phyloP scores from a whole-genome alignment of 768 basidiomycete species.

The Tricholoma saponaceum region DNA sequence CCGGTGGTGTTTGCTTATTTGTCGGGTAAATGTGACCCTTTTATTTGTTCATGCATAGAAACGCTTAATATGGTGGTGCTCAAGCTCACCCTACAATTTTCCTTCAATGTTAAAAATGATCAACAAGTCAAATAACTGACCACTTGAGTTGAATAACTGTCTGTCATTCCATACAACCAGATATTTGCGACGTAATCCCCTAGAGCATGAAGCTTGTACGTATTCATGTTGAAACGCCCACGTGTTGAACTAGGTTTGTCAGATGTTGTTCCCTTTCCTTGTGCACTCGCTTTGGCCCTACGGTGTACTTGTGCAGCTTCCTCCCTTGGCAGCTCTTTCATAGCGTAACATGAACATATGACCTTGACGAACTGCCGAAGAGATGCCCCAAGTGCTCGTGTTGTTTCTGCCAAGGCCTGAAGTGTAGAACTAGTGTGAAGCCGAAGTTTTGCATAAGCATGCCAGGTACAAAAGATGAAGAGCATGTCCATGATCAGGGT shows the following conservation, averaged over 20 bases:
- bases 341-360: constrained; percentile 3
- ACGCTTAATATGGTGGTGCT: constrained; percentile 4
- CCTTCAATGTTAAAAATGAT: background rate
- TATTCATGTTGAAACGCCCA: constrained; percentile 2
- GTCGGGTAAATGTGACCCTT: background rate
- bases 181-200: constrained; percentile 11
- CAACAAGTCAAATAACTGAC: constrained; percentile 1
- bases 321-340: constrained; percentile 7
- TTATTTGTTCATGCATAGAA: constrained; percentile 3
- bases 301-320: background rate
- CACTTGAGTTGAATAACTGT: constrained; percentile 12
- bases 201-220: constrained; percentile 9
- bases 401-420: background rate
- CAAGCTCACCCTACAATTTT: constrained; percentile 9
- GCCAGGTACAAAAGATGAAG: constrained; percentile 7
- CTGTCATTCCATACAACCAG: constrained; percentile 6
- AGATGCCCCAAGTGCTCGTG: background rate
- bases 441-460: constrained; percentile 8
- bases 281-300: background rate
- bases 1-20: constrained; percentile 2
- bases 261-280: background rate
- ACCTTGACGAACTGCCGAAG: constrained; percentile 1
- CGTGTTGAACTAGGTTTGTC: background rate
- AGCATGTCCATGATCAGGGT: constrained; percentile 1
- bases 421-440: constrained; percentile 8